Conservation (phyloP, 768 basidiomycete species). For the Collybiopsis confluens region DNA sequence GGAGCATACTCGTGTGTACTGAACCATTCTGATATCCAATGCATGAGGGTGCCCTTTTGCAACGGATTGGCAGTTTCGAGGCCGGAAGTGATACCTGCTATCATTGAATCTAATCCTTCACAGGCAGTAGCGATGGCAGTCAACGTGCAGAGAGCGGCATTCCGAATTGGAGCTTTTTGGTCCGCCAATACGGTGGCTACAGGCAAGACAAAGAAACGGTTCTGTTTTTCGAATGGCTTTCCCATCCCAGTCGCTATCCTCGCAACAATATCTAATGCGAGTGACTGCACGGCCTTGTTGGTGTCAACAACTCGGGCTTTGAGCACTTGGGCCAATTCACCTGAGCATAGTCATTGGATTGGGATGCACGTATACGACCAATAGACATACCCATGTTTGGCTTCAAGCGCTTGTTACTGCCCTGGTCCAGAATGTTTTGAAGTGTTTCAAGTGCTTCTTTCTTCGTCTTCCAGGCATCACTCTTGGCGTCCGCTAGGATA, state of each 20-base stretch:
- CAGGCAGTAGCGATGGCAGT: conserved; percentile 81
- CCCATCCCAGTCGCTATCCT: conserved; percentile 94
- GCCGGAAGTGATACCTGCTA: conserved; percentile 69
- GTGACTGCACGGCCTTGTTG: conserved; percentile 88
- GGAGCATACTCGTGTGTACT: conserved; percentile 54
- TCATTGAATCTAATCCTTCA: conserved; percentile 80
- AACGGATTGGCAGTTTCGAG: conserved; percentile 86
- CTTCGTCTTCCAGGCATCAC: conserved; percentile 94
- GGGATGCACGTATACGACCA: not conserved
- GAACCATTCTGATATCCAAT: conserved; percentile 80
- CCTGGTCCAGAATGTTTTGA: conserved; percentile 82
- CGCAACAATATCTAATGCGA: conserved; percentile 86
- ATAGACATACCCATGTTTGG: conserved; percentile 68
- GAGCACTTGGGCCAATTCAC: conserved; percentile 85
- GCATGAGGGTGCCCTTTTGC: conserved; percentile 73
- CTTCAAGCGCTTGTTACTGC: conserved; percentile 89
- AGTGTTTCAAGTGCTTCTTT: conserved; percentile 91
- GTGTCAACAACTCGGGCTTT: conserved; percentile 88
- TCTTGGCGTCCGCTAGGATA: conserved; percentile 80
- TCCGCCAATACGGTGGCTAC: conserved; percentile 86
- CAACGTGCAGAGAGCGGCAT: conserved; percentile 73
- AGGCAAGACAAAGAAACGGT: conserved; percentile 69
- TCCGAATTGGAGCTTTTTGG: conserved; percentile 84
- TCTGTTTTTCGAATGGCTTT: conserved; percentile 89
- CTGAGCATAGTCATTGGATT: conserved; percentile 31